Evolutionary conservation across 2,329 filamentous ascomycete species (phyloP).

Genomic region (Chalaropsis thielavioides): DNA sequence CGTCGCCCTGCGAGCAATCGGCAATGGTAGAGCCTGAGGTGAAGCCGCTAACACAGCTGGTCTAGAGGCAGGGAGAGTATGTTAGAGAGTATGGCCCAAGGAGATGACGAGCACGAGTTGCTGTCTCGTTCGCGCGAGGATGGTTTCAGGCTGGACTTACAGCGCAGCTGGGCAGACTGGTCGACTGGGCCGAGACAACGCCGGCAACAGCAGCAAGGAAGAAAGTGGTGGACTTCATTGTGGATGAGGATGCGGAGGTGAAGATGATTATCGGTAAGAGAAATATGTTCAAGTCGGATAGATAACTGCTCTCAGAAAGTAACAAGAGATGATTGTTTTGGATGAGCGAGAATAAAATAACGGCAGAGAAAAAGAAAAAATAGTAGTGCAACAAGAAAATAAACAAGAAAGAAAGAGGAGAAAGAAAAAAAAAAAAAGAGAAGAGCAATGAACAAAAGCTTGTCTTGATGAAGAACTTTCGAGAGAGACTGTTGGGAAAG

Average conservation of each 20-base stretch:
- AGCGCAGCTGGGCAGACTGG: constrained; percentile 27
- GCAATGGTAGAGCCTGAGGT: constrained; percentile 25
- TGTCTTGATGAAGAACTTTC: background rate
- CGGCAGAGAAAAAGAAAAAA: constrained; percentile 3
- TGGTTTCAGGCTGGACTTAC: constrained; percentile 23
- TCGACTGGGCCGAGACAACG: constrained; percentile 26
- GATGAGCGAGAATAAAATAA: constrained; percentile 7
- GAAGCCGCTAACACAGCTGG: constrained; percentile 25
- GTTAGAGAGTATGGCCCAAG: background rate
- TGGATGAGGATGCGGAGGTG: constrained; percentile 16
- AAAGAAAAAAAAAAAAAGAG: background rate
- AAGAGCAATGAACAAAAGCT: background rate
- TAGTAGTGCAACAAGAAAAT: background rate
- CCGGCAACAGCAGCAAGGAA: constrained; percentile 24
- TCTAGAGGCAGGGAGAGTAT: constrained; percentile 19
- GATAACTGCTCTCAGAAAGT: background rate
- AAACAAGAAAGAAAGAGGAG: constrained; percentile 6
- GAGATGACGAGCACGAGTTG: background rate
- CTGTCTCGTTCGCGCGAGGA: background rate
- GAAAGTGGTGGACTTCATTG: constrained; percentile 27
- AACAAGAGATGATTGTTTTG: background rate
- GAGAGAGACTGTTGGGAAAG: background rate
- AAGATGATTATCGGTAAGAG: background rate
- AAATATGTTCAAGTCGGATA: background rate
- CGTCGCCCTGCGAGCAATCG: constrained; percentile 28